phyloP scores from a whole-genome alignment of 495 filamentous ascomycete genomes.

The Saxophila tyrrhenica region DNA sequence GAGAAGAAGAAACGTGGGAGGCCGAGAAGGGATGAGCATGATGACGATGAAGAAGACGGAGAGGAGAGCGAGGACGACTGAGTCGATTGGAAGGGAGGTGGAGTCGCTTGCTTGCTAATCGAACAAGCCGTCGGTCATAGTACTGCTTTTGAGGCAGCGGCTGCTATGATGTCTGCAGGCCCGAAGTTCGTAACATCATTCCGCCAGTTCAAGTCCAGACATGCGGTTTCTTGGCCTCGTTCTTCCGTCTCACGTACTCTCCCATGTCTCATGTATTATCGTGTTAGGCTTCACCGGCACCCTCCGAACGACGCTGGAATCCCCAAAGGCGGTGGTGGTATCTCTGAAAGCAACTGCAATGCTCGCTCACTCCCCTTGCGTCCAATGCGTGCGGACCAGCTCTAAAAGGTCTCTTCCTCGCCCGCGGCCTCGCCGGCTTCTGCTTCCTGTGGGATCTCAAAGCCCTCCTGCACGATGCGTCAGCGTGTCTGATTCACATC shows the following conservation, averaged over 20 bases:
- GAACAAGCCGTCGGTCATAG: too few relatives aligned
- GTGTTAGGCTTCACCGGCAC: too few relatives aligned
- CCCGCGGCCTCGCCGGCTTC: conserved; percentile 33
- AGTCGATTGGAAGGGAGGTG: conserved; percentile 7
- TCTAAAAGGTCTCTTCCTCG: conserved; percentile 66
- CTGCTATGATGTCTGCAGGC: neutral
- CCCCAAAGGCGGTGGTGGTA: neutral
- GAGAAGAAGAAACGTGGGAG: conserved; percentile 14
- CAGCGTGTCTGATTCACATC: too few relatives aligned
- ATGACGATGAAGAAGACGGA: conserved; percentile 13
- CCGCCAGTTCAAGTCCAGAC: too few relatives aligned
- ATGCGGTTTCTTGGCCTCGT: too few relatives aligned
- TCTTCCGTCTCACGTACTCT: too few relatives aligned
- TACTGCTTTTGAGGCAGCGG: neutral
- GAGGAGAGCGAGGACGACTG: conserved; percentile 15
- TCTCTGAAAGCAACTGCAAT: neutral
- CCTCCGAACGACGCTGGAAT: too few relatives aligned
- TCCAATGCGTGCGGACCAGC: neutral
- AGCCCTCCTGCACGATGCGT: conserved; percentile 48
- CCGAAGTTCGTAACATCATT: too few relatives aligned
- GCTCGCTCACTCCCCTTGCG: neutral
- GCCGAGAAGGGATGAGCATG: conserved; percentile 3
- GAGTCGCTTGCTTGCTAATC: too few relatives aligned
- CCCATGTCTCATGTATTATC: too few relatives aligned
- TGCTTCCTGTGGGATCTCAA: conserved; percentile 66